Evolutionary conservation across 208 protist genomes (phyloP).

Genomic region (Strigomonas galati): DNA sequence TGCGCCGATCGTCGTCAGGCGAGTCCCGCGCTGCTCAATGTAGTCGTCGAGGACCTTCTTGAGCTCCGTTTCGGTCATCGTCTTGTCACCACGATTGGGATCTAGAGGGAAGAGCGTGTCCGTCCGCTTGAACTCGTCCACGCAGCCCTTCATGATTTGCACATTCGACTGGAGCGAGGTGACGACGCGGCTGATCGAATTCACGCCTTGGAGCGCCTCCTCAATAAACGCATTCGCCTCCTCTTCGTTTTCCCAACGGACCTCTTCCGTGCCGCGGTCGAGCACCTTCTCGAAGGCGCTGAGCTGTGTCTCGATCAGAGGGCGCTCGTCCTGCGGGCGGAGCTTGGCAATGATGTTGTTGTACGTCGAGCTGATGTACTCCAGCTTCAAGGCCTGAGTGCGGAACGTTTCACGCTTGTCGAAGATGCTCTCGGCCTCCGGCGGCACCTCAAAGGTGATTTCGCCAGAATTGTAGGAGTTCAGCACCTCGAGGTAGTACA

Average conservation of each 20-base stretch:
- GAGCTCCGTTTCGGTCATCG: slow-evolving; percentile 87
- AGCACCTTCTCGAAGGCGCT: slow-evolving; percentile 83
- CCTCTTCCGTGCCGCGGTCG: slow-evolving; percentile 55
- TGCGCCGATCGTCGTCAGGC: slow-evolving; percentile 58
- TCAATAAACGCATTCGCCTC: slow-evolving; percentile 91
- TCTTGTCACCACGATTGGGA: slow-evolving; percentile 78
- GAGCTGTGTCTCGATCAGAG: slow-evolving; percentile 89
- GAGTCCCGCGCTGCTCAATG: slow-evolving; percentile 38
- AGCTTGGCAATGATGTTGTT: slow-evolving; percentile 91
- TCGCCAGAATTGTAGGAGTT: slow-evolving; percentile 78
- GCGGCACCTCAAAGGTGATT: slow-evolving; percentile 77
- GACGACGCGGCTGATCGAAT: slow-evolving; percentile 81
- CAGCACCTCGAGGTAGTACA: slow-evolving; percentile 95
- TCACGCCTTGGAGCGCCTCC: slow-evolving; percentile 76
- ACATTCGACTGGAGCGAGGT: slow-evolving; percentile 89
- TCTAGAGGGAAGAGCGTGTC: slow-evolving; percentile 88
- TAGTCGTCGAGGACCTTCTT: slow-evolving; percentile 82
- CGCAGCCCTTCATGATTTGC: slow-evolving; percentile 69
- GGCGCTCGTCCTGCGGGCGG: slow-evolving; percentile 87
- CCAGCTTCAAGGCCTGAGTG: slow-evolving; percentile 89
- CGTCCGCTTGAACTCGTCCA: slow-evolving; percentile 70
- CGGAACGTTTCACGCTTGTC: slow-evolving; percentile 90
- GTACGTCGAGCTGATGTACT: slow-evolving; percentile 92
- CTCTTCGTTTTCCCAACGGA: slow-evolving; percentile 90
- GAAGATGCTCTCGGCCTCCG: slow-evolving; percentile 86